phyloP scores from a whole-genome alignment of 768 basidiomycete species.

The Leccinum obscurum region DNA sequence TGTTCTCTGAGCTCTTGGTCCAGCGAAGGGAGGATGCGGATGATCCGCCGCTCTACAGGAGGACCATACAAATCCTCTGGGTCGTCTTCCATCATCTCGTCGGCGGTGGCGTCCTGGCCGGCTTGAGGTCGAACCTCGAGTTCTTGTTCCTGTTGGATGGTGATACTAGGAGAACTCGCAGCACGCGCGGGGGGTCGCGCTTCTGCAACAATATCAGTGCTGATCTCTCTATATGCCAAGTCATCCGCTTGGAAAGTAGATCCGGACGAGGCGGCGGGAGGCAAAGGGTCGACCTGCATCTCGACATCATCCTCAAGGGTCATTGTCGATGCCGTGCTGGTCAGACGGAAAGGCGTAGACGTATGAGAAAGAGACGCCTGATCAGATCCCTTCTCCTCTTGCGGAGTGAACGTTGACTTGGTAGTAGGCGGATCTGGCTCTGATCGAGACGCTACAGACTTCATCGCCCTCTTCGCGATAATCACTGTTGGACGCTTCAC shows the following conservation, averaged over 20 bases:
- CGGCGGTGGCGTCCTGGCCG: neutral
- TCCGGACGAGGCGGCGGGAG: neutral
- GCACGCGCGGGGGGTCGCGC: neutral
- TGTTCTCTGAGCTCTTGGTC: conserved; percentile 29
- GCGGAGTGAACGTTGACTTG: neutral
- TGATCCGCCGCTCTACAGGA: conserved; percentile 25
- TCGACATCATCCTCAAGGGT: conserved; percentile 13
- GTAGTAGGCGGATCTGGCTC: neutral
- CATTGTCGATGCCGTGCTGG: neutral
- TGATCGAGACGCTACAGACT: neutral
- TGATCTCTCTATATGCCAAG: neutral
- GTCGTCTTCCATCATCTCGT: conserved; percentile 18
- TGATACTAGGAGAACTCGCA: neutral
- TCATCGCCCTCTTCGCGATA: neutral
- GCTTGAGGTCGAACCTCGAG: neutral
- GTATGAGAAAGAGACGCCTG: neutral
- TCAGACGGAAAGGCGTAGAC: neutral
- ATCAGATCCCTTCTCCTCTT: neutral
- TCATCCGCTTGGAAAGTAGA: neutral
- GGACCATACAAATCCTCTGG: conserved; percentile 31
- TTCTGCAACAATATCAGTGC: neutral
- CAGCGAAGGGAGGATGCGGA: conserved; percentile 28
- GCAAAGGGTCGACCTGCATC: conserved; percentile 13
- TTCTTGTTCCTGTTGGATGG: neutral
- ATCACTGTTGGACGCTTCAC: neutral